phyloP scores from a whole-genome alignment of 352 stramenopile species.

The Pythium coloratum region DNA sequence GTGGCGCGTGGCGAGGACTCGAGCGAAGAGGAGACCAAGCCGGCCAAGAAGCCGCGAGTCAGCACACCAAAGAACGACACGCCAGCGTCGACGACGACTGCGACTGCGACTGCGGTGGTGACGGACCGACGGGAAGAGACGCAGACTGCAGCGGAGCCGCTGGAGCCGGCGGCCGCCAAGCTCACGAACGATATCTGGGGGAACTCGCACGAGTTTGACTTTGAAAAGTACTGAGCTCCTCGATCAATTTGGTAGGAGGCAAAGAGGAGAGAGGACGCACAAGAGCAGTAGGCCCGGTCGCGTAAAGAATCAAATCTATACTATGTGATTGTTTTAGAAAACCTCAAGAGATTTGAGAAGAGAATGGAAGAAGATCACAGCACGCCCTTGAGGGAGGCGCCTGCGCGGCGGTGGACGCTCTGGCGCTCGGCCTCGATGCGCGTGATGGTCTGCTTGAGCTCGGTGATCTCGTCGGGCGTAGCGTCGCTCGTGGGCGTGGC shows the following conservation, averaged over 20 bases:
- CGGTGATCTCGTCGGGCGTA: conserved; percentile 71
- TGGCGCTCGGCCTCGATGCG: conserved; percentile 78
- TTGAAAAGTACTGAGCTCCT: conserved; percentile 39
- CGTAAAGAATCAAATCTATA: conserved; percentile 9
- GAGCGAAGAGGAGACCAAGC: conserved; percentile 5
- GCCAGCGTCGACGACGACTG: background rate
- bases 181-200: conserved; percentile 82
- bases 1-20: background rate
- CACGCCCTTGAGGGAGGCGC: conserved; percentile 77
- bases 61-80: conserved; percentile 9
- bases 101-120: background rate
- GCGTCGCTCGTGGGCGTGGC: conserved; percentile 75
- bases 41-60: conserved; percentile 32
- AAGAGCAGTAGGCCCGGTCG: conserved; percentile 1
- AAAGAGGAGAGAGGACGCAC: too few species aligned
- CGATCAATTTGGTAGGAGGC: too few species aligned
- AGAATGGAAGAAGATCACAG: conserved; percentile 33
- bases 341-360: background rate
- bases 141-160: background rate
- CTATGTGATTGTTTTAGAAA: background rate
- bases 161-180: conserved; percentile 53
- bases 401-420: conserved; percentile 73
- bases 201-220: conserved; percentile 80
- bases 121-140: conserved; percentile 6
- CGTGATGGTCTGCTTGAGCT: conserved; percentile 76